Base-by-base conservation (phyloP, 768 basidiomycete genomes). In the Xanthoconium purpureum region DNA sequence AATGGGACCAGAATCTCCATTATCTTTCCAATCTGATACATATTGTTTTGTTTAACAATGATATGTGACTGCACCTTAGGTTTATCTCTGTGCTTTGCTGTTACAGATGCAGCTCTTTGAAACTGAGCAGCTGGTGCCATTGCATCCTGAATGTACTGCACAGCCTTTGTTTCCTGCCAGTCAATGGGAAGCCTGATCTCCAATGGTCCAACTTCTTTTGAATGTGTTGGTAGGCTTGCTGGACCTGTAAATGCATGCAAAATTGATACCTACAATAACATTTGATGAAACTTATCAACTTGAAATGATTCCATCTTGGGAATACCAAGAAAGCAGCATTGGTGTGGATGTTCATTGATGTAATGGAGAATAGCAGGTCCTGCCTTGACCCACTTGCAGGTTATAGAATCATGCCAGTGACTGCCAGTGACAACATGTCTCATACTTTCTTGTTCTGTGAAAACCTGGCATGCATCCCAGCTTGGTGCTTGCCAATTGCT, bases 401-500 rank as follows among this genome's bases (percentile, higher is more conserved):
- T n/a, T 14, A 15, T 6, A 7, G 57, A 24, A 32, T 66, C 44
- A 30, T 17, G 20, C 60, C 66, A 66, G 6, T 11, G 33, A 0
- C 64, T 59, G 1, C 65, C 59, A 12, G 42, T 58, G 0, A 38
- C 30, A 15, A 65, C 33, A 11, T 66, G 65, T n/a, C 60, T 66
- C 18, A 64, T 15, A 2, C 20, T 15, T 10, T 66, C 59, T 7
- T 60, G 52, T 1, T 35, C 14, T 0, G 50, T 47, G 40, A 66
- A 66, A 1, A 42, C 6, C 2, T 54, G 36, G 30, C 65, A 66
- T 38, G 50, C 53, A 48, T 71, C 66, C 3, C 39, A 56, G 5
- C 66, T 69, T 0, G 65, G 74, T 4, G 68, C 73, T n/a, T 73
- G 68, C 2, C 55, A 50, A 46, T 73, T 73, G 45, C 66, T 68